phyloP scores from a whole-genome alignment of 495 filamentous ascomycete species.

The Podospora comata region DNA sequence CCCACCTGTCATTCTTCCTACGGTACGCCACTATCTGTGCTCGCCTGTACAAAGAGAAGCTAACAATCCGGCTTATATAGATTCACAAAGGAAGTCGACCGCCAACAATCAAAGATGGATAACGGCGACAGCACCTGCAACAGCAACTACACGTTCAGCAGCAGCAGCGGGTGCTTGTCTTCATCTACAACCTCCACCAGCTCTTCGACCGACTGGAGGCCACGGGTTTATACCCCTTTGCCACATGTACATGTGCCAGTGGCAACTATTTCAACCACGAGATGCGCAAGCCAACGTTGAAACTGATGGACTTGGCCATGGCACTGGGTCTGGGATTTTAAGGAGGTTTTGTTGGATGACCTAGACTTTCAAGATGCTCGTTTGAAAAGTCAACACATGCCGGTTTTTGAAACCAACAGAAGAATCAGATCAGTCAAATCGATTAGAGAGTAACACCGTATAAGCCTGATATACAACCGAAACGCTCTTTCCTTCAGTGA shows the following conservation, averaged over 20 bases:
- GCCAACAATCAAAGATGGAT: constrained; percentile 9
- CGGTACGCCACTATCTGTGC: not conserved
- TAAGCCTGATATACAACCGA: not conserved
- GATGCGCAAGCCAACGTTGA: not conserved
- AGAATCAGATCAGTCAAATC: not conserved
- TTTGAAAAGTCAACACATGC: not conserved
- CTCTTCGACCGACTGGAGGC: constrained; percentile 5
- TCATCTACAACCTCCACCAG: not conserved
- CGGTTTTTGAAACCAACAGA: not conserved
- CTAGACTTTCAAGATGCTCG: no score
- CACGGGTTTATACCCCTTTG: constrained; percentile 11
- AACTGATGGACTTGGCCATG: not conserved
- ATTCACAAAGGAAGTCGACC: not conserved
- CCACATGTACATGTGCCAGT: not conserved
- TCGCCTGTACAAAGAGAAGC: not conserved
- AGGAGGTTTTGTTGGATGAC: no score
- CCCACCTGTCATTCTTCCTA: not conserved
- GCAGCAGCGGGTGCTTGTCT: not conserved
- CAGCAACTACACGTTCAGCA: constrained; percentile 6
- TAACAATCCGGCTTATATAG: not conserved
- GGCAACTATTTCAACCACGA: not conserved
- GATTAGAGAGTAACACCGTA: not conserved
- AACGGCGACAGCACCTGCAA: constrained; percentile 13
- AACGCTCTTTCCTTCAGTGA: not conserved
- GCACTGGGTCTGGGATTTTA: no score